Evolutionary conservation across 2,329 filamentous ascomycete species (phyloP), one percentile per base, ranked within the genome.

Genomic region (Ophiostoma fasciatum): DNA sequence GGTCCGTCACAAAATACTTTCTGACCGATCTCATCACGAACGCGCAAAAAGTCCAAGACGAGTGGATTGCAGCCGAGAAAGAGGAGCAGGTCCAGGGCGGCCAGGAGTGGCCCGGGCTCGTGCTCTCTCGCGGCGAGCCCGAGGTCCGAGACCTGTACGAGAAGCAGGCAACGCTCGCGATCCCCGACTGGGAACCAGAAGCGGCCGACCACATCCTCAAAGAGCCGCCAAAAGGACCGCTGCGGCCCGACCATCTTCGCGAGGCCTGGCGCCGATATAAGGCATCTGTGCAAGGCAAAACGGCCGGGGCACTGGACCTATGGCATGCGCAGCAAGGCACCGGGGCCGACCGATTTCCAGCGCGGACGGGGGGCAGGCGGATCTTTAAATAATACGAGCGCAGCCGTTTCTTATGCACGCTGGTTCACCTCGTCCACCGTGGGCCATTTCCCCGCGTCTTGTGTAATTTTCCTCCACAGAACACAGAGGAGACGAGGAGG

Each of bases 1-100:
- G 75, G 33, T 74, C 77, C 0, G 79, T 82, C 15, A 74, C 78
- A 32, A 88, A 88, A 56, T 66, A 82, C 42, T 85, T 82, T 51
- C 70, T 81, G 4, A 81, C 79, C 35, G 77, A 84, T 43, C 64
- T 88, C 32, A 78, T 87, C 43, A 80, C 84, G 52, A 61, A 66
- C 33, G 80, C 82, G 9, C 68, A 79, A 35, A 66, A 70, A 29
- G 69, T 85, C 10, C 81, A 85, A 50, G 64, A 66, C 40, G 78
- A 87, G 55, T 83, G 78, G 78, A 61, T 78, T 22, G 61, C 63
- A 1, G 64, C 68, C 6, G 55, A 59, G 12, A 66, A 63, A 40
- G 74, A 77, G 52, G 62, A 63, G 38, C 72, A 77, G 46, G 63
- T 62, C 5, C 71, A 77, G 45, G 63, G 62, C 9, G 49, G 68